Percentiles rank a stretch among this genome's conserved stretches.
Evolutionary conservation across 2,329 filamentous ascomycete genomes (phyloP).

Genomic region (Curvularia lunata): DNA sequence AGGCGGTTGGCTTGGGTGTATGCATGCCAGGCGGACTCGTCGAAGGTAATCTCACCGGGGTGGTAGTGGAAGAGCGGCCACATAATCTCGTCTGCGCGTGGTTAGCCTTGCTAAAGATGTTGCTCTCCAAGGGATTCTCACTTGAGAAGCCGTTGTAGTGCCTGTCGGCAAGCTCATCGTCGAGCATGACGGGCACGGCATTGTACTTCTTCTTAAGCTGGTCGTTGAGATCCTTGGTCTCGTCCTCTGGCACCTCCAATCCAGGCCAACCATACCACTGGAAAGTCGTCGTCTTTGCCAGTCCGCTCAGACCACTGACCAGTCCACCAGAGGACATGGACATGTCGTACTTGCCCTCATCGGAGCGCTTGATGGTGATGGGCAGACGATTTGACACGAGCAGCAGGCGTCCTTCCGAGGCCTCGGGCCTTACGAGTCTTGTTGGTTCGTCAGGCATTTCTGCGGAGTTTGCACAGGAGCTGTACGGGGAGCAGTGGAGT

Average conservation of each 20-base stretch:
- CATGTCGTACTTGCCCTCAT: slow-evolving; percentile 90
- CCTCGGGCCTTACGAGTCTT: slow-evolving; percentile 33
- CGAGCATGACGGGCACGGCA: slow-evolving; percentile 89
- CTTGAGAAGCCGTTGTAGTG: slow-evolving; percentile 99
- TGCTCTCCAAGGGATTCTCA: slow-evolving; percentile 54
- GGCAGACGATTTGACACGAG: slow-evolving; percentile 94
- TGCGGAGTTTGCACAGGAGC: slow-evolving; percentile 6
- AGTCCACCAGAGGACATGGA: slow-evolving; percentile 97
- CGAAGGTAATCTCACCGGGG: slow-evolving; percentile 96
- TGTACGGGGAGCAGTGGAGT: slow-evolving; percentile 10
- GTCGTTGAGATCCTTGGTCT: slow-evolving; percentile 75
- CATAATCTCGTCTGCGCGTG: slow-evolving; percentile 76
- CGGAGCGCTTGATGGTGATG: slow-evolving; percentile 93
- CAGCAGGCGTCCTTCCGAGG: slow-evolving; percentile 64
- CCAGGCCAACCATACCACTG: slow-evolving; percentile 99
- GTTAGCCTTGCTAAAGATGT: slow-evolving; percentile 10
- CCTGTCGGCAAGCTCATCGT: slow-evolving; percentile 88
- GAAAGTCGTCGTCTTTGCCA: slow-evolving; percentile 91
- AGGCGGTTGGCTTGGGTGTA: slow-evolving; percentile 92
- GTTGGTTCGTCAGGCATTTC: slow-evolving; percentile 43
- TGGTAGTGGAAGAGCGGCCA: slow-evolving; percentile 99
- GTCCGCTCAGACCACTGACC: slow-evolving; percentile 88
- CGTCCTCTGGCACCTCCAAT: slow-evolving; percentile 84
- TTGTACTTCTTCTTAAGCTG: slow-evolving; percentile 86
- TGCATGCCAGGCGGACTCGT: slow-evolving; percentile 91